phyloP scores from a whole-genome alignment of 345 rosid species.

The Gossypium turneri region DNA sequence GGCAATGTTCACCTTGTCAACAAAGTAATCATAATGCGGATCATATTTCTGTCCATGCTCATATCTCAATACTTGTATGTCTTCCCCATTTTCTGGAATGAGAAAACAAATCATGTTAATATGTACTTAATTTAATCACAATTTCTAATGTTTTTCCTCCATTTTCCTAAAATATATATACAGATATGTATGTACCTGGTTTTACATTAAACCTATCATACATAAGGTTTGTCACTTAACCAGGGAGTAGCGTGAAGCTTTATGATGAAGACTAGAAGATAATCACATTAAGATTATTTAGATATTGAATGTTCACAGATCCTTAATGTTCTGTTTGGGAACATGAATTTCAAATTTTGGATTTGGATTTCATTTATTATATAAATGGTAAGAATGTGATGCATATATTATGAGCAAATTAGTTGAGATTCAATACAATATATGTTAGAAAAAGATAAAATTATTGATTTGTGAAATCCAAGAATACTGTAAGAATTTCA shows the following conservation, averaged over 20 bases:
- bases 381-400: too few species aligned
- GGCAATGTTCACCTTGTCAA: constrained; percentile 80
- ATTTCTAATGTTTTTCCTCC: background rate
- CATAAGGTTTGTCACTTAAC: background rate
- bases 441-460: too few species aligned
- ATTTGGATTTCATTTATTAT: too few species aligned
- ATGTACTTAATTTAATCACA: background rate
- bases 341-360: too few species aligned
- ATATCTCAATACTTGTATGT: constrained; percentile 80
- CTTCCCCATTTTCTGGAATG: constrained; percentile 84
- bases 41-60: constrained; percentile 95
- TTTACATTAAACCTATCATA: background rate
- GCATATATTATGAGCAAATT: too few species aligned
- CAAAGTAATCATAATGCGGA: constrained; percentile 83
- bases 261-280: background rate
- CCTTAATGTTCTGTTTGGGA: background rate
- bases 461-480: too few species aligned
- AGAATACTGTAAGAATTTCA: too few species aligned
- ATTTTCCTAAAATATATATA: background rate
- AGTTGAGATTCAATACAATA: too few species aligned
- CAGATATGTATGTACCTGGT: background rate
- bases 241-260: background rate
- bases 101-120: constrained; percentile 10
- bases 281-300: background rate
- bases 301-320: background rate